Base-by-base conservation (phyloP, 768 basidiomycete species). In the Psilocybe subaeruginosa region DNA sequence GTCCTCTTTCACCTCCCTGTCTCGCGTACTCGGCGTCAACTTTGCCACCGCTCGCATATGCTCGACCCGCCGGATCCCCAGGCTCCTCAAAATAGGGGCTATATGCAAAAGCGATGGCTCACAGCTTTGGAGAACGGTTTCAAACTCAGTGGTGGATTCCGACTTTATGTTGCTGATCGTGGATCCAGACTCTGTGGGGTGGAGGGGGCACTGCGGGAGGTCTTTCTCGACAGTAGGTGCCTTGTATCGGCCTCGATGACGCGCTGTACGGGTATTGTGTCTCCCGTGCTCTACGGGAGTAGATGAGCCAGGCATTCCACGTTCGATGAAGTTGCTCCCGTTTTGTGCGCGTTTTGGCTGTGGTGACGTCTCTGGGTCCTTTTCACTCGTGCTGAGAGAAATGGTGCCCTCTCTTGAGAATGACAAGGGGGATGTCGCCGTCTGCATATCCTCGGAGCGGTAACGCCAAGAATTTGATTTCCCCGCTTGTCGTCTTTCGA, bases 1-100 rank as follows among this genome's bases (percentile, higher is more conserved):
- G 64, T 86, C 87, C 66, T 89, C 87, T 72, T 81, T 88, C 50
- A 92, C 79, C 70, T 91, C 88, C 59, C 84, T 75, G 70, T 92
- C 85, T 63, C 90, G 74, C 19, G 86, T 91, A 61, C 84, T 86
- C 57, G 88, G 87, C 39, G 82, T 83, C 62, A 92, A 71, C 57
- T 82, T 77, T 8, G 80, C 81, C 16, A 91, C 74, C 2, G 90
- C 90, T 9, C 81, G 77, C 39, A 92, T 72, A 71, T 91, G 89
- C 41, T 85, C 87, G 53, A 83, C 75, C 8, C 74, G 79, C 54
- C 77, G 72, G 33, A 91, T 88, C 0, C 90, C 90, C 8, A 92
- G 76, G 29, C 74, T 79, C 31, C 76, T 76, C 31, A 92, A 74
- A 16, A 84, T 74, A 0, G 87, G 87, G 1, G 78, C 74, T 43